Evolutionary conservation across 805 yeast species (phyloP).

Genomic region (Kodamaea nitidulidarum): DNA sequence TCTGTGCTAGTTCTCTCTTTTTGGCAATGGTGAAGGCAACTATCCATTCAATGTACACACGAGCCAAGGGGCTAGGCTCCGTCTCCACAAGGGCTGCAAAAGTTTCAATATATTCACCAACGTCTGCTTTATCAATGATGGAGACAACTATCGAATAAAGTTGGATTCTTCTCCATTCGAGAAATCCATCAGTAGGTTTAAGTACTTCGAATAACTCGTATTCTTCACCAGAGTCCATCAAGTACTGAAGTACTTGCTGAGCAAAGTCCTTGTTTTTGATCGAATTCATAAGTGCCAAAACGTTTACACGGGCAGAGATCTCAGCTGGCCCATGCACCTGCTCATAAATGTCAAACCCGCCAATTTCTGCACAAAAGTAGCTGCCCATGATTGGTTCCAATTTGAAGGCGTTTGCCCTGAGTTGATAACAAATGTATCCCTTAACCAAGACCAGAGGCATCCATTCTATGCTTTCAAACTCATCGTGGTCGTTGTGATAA

Average conservation of each 20-base stretch:
- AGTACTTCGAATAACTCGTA: constrained; percentile 46
- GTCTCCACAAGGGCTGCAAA: constrained; percentile 37
- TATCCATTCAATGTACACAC: constrained; percentile 79
- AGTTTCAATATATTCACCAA: constrained; percentile 17
- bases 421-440: constrained; percentile 48
- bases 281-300: constrained; percentile 45
- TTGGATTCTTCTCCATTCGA: constrained; percentile 61
- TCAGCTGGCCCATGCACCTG: constrained; percentile 58
- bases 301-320: constrained; percentile 45
- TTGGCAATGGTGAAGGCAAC: constrained; percentile 43
- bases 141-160: constrained; percentile 51
- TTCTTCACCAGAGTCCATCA: constrained; percentile 33
- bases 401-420: constrained; percentile 50
- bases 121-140: constrained; percentile 31
- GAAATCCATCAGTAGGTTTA: constrained; percentile 62
- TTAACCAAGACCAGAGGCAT: constrained; percentile 45
- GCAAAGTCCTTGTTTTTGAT: constrained; percentile 26
- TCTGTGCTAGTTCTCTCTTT: constrained; percentile 15
- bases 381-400: constrained; percentile 56
- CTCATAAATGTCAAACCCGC: constrained; percentile 31
- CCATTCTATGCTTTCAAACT: constrained; percentile 47
- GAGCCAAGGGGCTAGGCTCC: constrained; percentile 76
- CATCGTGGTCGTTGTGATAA: constrained; percentile 34
- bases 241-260: constrained; percentile 25
- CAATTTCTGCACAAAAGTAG: constrained; percentile 43